Conservation (phyloP, 2,329 filamentous ascomycete genomes). For the Tympanopsis confertula region DNA sequence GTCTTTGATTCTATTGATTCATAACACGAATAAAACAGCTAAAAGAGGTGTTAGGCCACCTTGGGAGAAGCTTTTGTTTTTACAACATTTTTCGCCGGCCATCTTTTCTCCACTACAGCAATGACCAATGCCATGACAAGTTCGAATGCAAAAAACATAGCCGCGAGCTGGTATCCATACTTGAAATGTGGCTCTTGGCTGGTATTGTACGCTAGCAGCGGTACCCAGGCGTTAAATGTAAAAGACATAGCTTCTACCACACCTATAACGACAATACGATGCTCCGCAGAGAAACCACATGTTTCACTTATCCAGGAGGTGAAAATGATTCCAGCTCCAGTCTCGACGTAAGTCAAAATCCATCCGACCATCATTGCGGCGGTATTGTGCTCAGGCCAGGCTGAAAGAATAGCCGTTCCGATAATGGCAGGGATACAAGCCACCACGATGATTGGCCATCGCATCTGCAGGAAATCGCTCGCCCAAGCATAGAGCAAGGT, state of each 20-base stretch:
- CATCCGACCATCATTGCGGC: slow-evolving; percentile 21
- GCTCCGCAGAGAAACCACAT: slow-evolving; percentile 30
- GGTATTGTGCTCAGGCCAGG: slow-evolving; percentile 19
- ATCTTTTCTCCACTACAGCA: slow-evolving; percentile 5
- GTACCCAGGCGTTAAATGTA: slow-evolving; percentile 30
- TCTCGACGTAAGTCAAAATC: slow-evolving; percentile 21
- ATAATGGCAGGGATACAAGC: slow-evolving; percentile 24
- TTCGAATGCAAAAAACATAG: slow-evolving; percentile 17
- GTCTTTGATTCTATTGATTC: too few species aligned
- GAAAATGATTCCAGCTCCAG: slow-evolving; percentile 17
- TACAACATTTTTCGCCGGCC: slow-evolving; percentile 6
- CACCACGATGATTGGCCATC: slow-evolving; percentile 41
- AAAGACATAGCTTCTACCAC: slow-evolving; percentile 32
- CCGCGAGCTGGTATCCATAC: slow-evolving; percentile 20
- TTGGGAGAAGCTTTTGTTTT: too few species aligned
- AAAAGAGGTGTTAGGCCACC: too few species aligned
- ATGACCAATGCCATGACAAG: slow-evolving; percentile 11
- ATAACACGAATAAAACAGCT: too few species aligned
- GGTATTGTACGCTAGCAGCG: slow-evolving; percentile 21
- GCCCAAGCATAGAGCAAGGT: slow-evolving; percentile 41
- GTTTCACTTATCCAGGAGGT: slow-evolving; percentile 36
- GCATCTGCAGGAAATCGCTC: slow-evolving; percentile 34
- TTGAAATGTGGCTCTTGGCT: slow-evolving; percentile 24
- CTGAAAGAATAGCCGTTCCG: slow-evolving; percentile 19
- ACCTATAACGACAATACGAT: slow-evolving; percentile 33